Evolutionary conservation across 805 yeast species (phyloP).

Genomic region (Naumovozyma castellii): DNA sequence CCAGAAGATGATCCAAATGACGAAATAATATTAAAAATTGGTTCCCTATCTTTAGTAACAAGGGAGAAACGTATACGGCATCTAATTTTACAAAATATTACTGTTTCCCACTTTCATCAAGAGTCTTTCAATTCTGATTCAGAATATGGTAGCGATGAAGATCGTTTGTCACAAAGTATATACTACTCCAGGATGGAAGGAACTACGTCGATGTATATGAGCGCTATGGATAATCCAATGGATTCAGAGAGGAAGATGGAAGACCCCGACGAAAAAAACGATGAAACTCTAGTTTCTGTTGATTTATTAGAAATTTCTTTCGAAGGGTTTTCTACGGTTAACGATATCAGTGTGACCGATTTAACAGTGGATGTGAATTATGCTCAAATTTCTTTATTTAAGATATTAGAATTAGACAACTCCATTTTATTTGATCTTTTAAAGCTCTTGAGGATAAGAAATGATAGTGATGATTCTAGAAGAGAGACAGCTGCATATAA

Average conservation of each 20-base stretch:
- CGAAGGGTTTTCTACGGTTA: slow-evolving; percentile 35
- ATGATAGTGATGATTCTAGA: background rate
- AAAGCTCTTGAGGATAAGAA: background rate
- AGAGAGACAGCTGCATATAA: slow-evolving; percentile 8
- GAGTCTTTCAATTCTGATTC: background rate
- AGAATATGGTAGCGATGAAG: background rate
- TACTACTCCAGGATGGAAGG: slow-evolving; percentile 54
- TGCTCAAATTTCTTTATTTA: slow-evolving; percentile 25
- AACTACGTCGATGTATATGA: slow-evolving; percentile 71
- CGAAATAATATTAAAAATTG: background rate
- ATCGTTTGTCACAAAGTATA: slow-evolving; percentile 41
- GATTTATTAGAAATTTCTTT: slow-evolving; percentile 36
- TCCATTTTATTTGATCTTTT: slow-evolving; percentile 5
- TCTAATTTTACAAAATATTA: background rate
- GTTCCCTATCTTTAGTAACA: background rate
- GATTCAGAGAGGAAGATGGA: slow-evolving; percentile 15
- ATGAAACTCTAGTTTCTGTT: slow-evolving; percentile 14
- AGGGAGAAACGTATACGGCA: background rate
- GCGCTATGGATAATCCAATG: slow-evolving; percentile 47
- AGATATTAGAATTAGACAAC: slow-evolving; percentile 8
- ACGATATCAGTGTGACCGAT: slow-evolving; percentile 26
- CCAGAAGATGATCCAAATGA: slow-evolving; percentile 30
- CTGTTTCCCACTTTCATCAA: background rate
- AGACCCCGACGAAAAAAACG: slow-evolving; percentile 3
- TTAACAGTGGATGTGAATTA: slow-evolving; percentile 32